Evolutionary conservation across 352 stramenopile genomes (phyloP), one percentile per base, ranked within the genome.

Genomic region (Globisporangium takayamanum): DNA sequence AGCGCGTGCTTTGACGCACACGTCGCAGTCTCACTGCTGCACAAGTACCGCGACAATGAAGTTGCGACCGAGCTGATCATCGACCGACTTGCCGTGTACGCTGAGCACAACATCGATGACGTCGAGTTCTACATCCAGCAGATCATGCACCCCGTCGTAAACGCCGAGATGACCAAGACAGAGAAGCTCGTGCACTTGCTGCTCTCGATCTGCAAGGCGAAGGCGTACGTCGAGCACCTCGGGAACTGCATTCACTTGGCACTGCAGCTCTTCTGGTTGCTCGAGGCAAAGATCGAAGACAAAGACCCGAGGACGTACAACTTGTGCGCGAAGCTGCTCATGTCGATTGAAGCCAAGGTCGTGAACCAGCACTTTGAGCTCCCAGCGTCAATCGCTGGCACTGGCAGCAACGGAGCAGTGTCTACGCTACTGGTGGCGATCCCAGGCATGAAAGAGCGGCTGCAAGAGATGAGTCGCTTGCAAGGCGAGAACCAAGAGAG

Each of bases 111-210:
- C 57, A 75, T 90, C 22, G 82, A 89, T 45, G 82, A 92, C 51
- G 82, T 90, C 6, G 83, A 90, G 59, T 90, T 92, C 55, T 92
- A 92, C 67, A 76, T 91, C 30, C 80, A 84, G 55, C 80, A 91
- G 48, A 88, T 93, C 60, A 74, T 89, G 46, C 83, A 91, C 47
- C 63, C 90, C 20, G 72, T 83, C 4, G 72, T 92, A 37, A 88
- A 88, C 46, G 62, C 77, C 0, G 75, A 89, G 36, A 70, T 87
- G 53, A 67, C 62, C 7, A 78, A 78, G 44, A 84, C 80, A 0
- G 77, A 89, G 37, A 87, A 86, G 56, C 63, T 89, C 20, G 77
- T 89, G 41, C 64, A 87, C 46, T 57, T 89, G 63, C 58, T 92
- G 25, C 73, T 92, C 12, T 92, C 83, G 16, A 90, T 92, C 42